Percentiles rank a stretch among this genome's conserved stretches.
phyloP scores from a whole-genome alignment of 139 green algal genomes.

The Nannochloris sp. region DNA sequence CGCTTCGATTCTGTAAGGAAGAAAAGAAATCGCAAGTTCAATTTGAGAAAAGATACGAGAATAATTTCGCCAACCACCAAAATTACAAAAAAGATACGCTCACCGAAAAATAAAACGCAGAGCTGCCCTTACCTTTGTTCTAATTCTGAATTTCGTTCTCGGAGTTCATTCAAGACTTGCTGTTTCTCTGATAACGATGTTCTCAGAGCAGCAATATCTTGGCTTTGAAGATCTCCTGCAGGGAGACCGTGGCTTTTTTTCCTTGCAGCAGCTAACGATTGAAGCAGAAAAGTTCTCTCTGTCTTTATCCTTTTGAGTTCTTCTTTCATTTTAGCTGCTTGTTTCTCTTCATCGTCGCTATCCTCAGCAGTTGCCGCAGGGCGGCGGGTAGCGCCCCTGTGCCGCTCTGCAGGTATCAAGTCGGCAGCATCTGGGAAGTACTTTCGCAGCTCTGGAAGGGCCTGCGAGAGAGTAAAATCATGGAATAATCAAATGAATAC shows the following conservation, averaged over 20 bases:
- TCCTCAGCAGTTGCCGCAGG: background rate
- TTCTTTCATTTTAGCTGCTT: background rate
- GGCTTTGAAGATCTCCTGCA: constrained; percentile 69
- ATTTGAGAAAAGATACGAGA: background rate
- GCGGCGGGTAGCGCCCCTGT: background rate
- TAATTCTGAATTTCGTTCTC: constrained; percentile 18
- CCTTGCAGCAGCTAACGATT: constrained; percentile 58
- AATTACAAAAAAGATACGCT: no score
- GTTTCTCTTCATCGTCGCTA: background rate
- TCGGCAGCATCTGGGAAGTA: background rate
- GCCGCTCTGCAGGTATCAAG: background rate
- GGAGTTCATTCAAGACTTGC: constrained; percentile 75
- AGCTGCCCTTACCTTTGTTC: constrained; percentile 17
- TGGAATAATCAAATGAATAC: no score
- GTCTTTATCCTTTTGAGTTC: constrained; percentile 22
- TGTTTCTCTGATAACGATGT: constrained; percentile 74
- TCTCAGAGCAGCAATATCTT: constrained; percentile 62
- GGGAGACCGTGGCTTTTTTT: constrained; percentile 39
- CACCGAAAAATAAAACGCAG: no score
- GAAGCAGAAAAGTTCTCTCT: constrained; percentile 47
- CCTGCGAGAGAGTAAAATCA: no score
- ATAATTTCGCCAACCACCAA: no score
- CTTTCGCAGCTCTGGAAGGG: background rate
- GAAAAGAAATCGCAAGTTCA: constrained; percentile 3
- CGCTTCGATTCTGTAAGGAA: constrained; percentile 16